These are phyloP conservation scores for Magnusiomyces suaveolens DNA, from an alignment of 1,139 yeast genomes.

Conservation along the genomic window DNA sequence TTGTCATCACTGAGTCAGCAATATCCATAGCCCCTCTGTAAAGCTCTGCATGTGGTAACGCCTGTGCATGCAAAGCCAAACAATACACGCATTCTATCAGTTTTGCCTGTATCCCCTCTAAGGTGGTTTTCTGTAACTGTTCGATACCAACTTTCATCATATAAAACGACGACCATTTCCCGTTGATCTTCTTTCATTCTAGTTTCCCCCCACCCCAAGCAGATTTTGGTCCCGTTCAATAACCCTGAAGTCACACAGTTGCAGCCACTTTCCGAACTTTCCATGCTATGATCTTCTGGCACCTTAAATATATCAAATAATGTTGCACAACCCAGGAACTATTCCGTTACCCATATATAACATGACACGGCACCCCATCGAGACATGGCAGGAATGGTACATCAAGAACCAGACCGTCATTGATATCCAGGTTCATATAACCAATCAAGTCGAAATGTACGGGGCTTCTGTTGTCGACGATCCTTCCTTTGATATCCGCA, in stretches of 20 bases:
- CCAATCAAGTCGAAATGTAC: slow-evolving; percentile 1
- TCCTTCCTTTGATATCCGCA: slow-evolving; percentile 17
- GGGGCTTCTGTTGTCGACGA: not conserved
- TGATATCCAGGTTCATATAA: not conserved
- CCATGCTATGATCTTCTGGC: not conserved
- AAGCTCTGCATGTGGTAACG: not conserved
- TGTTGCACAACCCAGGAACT: slow-evolving; percentile 1
- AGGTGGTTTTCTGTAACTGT: not conserved
- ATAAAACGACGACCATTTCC: not conserved
- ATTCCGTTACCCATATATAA: slow-evolving; percentile 21
- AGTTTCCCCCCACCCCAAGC: not conserved
- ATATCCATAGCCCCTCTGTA: not conserved
- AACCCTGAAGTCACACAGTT: too few species aligned
- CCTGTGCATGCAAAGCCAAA: not conserved
- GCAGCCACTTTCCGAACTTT: too few species aligned
- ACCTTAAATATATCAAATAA: not conserved
- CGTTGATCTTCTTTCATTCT: not conserved
- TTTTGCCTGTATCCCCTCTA: not conserved
- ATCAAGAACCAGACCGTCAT: slow-evolving; percentile 20
- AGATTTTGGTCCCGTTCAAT: too few species aligned
- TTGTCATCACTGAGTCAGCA: not conserved
- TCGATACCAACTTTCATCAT: not conserved
- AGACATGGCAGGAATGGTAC: slow-evolving; percentile 32
- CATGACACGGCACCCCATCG: slow-evolving; percentile 28
- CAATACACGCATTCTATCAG: not conserved